These are phyloP conservation scores for Tricharina praecox DNA, from an alignment of 495 filamentous ascomycete species.

Conservation along the genomic window DNA sequence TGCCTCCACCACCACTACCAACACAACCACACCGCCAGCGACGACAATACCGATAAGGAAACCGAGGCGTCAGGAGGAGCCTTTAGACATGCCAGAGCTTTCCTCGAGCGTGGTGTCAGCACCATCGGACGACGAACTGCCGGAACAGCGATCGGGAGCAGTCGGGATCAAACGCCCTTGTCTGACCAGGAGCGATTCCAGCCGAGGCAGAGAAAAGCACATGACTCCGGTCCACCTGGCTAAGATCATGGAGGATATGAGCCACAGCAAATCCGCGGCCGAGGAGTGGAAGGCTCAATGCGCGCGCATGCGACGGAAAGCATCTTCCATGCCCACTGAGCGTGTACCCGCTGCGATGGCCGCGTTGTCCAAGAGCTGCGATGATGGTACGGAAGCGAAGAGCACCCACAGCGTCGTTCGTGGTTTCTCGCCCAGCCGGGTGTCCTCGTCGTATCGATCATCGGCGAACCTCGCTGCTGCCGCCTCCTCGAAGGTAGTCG, in stretches of 20 bases:
- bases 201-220: slow-evolving; percentile 52
- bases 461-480: slow-evolving; percentile 21
- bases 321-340: slow-evolving; percentile 1
- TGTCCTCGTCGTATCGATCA: slow-evolving; percentile 57
- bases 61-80: slow-evolving; percentile 15
- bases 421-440: slow-evolving; percentile 67
- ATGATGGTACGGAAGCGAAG: slow-evolving; percentile 16
- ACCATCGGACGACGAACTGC: slow-evolving; percentile 48
- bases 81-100: slow-evolving; percentile 55
- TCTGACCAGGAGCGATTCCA: slow-evolving; percentile 20
- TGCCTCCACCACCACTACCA: slow-evolving; percentile 25
- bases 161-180: slow-evolving; percentile 21
- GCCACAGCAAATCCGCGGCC: slow-evolving; percentile 18
- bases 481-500: slow-evolving; percentile 7
- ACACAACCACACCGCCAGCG: slow-evolving; percentile 28
- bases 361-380: background rate
- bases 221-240: slow-evolving; percentile 46
- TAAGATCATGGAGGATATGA: slow-evolving; percentile 24
- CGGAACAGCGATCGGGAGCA: slow-evolving; percentile 17
- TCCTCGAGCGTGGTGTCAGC: slow-evolving; percentile 84
- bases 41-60: slow-evolving; percentile 25
- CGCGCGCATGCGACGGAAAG: background rate
- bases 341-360: background rate
- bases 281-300: slow-evolving; percentile 19
- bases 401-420: slow-evolving; percentile 61